Percentiles rank a stretch among this genome's conserved stretches.
Conservation (phyloP, 2,329 filamentous ascomycete species). For the Aureobasidium lini region DNA sequence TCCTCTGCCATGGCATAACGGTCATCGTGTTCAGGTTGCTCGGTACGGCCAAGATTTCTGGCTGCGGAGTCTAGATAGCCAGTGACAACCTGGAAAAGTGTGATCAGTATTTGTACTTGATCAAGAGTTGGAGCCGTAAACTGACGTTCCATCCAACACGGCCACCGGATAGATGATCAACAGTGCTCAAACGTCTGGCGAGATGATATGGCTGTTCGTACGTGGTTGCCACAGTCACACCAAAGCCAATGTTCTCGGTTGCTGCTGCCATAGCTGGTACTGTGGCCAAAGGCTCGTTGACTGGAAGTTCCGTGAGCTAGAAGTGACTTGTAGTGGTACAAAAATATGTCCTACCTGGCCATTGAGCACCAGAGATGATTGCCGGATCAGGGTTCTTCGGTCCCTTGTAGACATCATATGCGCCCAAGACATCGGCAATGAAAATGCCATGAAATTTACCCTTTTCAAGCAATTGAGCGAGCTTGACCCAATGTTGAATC, state of each 20-base stretch:
- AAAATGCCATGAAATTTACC: slow-evolving; percentile 61
- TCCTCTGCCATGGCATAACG: slow-evolving; percentile 58
- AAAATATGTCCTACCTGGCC: slow-evolving; percentile 35
- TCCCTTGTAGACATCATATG: slow-evolving; percentile 63
- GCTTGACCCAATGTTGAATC: slow-evolving; percentile 52
- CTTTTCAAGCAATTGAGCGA: slow-evolving; percentile 53
- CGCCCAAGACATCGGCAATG: slow-evolving; percentile 58
- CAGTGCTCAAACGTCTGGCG: slow-evolving; percentile 55
- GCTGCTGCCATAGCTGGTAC: slow-evolving; percentile 61
- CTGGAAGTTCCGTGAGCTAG: slow-evolving; percentile 19
- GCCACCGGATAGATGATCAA: slow-evolving; percentile 61
- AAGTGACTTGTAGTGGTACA: too few species aligned
- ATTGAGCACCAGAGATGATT: slow-evolving; percentile 49
- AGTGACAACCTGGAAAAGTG: slow-evolving; percentile 49
- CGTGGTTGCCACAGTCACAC: slow-evolving; percentile 59
- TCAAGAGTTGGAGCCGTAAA: background rate
- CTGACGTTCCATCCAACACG: slow-evolving; percentile 27
- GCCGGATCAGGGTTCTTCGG: slow-evolving; percentile 27
- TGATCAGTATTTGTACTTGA: background rate
- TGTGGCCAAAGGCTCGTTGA: slow-evolving; percentile 58
- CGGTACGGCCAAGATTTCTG: slow-evolving; percentile 50
- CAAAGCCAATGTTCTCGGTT: slow-evolving; percentile 60
- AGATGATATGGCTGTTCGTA: slow-evolving; percentile 62
- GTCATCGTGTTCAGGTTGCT: slow-evolving; percentile 58
- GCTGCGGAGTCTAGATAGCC: slow-evolving; percentile 62